Base-by-base conservation (phyloP, 257 asterid genomes). In the Rehmannia glutinosa region DNA sequence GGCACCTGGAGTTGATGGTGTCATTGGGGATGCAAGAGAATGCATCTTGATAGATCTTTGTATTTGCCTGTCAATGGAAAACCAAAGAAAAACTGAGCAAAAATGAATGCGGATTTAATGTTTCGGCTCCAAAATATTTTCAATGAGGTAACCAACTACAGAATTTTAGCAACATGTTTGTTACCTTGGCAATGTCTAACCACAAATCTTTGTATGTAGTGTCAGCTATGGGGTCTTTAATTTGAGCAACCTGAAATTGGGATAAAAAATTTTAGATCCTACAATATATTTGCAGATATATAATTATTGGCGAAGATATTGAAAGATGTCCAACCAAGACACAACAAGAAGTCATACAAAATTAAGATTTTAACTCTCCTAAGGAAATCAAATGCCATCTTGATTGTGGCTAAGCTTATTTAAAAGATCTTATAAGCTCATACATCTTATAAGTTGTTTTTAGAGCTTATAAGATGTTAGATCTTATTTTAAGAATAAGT, bases 21-120 rank as follows among this genome's bases (percentile, higher is more conserved):
- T 93, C 95, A 50, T 86, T 93, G 25, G 98, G 98, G 65, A 88
- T 79, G 81, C 98, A 93, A 74, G 87, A 76, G 79, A 93, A 93
- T 13, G 80, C 94, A 23, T 86, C 92, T 77, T 93, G 90, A 80
- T 87, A 93, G 68, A 88, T 84, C 63, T 55, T 78, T 68, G 96
- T 78, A 75, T 93, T 93, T n/a, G 80, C 69, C 98, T 93, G 94
- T 45, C 55, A 61, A 41, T 8, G 32, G 42, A 53, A 52, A 52
- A 16, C 24, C 46, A 32, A 25, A 12, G 47, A 16, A 49, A 43
- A 50, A 17, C 32, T 25, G n/a, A 56, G 6, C 24, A 4, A 61
- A 58, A 13, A 20, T 7, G 47, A 49, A 62, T 28, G 20, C 28
- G 21, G 23, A 28, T 63, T 23, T 16, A 52, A 75, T 43, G 15